These are phyloP conservation scores for Lichtheimia corymbifera DNA, from an alignment of 371 early-diverging fungal genomes.

Conservation along the genomic window DNA sequence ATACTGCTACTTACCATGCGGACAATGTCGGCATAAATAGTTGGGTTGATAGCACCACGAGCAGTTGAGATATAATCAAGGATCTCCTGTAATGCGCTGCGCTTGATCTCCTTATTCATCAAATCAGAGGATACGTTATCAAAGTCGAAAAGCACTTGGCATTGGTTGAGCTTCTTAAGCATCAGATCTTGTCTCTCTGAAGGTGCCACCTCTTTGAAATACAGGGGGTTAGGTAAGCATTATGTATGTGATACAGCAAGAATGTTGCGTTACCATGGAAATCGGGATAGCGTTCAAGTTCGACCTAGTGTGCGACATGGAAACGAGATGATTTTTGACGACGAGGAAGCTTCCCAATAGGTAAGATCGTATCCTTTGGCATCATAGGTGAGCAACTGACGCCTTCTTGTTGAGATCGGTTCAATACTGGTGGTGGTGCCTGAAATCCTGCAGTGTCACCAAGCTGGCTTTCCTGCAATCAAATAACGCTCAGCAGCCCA, in stretches of 20 bases:
- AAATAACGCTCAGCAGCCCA: too few relatives aligned
- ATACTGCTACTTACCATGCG: conserved; percentile 72
- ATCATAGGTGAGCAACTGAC: not conserved
- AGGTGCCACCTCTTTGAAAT: conserved; percentile 68
- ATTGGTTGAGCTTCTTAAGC: conserved; percentile 85
- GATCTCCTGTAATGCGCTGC: conserved; percentile 85
- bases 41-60: conserved; percentile 80
- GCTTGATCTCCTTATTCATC: conserved; percentile 93
- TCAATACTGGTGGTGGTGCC: not conserved
- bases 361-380: conserved; percentile 73
- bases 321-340: conserved; percentile 88
- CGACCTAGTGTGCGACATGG: conserved; percentile 73
- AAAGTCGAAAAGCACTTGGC: conserved; percentile 91
- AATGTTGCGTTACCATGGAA: conserved; percentile 69
- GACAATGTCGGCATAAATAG: conserved; percentile 86
- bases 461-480: too few relatives aligned
- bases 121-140: conserved; percentile 85
- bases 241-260: conserved; percentile 4
- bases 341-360: conserved; percentile 77
- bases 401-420: not conserved
- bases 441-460: too few relatives aligned
- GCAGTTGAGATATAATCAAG: conserved; percentile 89
- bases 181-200: conserved; percentile 77
- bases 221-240: not conserved
- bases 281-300: conserved; percentile 72